Evolutionary conservation across 306 rosid genomes (phyloP), one percentile per base, ranked within the genome.

Genomic region (Ammopiptanthus mongolicus): DNA sequence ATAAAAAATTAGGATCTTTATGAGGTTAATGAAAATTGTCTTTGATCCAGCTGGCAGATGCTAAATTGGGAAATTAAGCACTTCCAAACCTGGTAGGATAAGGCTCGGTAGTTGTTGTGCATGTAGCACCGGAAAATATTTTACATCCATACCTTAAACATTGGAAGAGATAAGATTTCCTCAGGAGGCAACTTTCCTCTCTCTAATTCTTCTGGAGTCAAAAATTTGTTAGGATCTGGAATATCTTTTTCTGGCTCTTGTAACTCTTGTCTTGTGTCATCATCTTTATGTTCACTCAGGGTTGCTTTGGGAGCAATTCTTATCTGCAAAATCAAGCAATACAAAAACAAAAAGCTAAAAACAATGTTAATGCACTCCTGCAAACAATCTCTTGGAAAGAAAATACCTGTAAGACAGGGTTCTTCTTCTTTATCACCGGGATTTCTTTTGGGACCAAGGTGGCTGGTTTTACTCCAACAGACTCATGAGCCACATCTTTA

Each of bases 131-230:
- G 7, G 9, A 71, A 60, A 25, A 78, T 60, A 73, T 22, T 65
- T 75, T 22, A 28, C 55, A 76, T 56, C 39, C 69, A 79, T 86
- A 94, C 98, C 97, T 91, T 95, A 80, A 91, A 95, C 95, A 86
- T 92, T 50, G 98, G 97, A 76, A 95, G 96, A 5, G 98, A 91
- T 81, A 95, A 85, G 67, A 91, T 82, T 69, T 90, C 97, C 89
- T 91, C 96, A 7, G 91, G 96, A 72, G 92, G 96, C 76, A 90
- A 83, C 82, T 91, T 95, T 60, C 95, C 92, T 15, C 72, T 77
- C 74, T 91, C 90, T 78, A 95, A 47, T 79, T 95, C 97, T 62
- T 90, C 92, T 23, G 69, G 86, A 79, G 91, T 82, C 19, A 91
- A 89, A 74, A 83, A 87, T 53, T 85, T 73, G 74, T 86, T 86